Evolutionary conservation across 2,329 filamentous ascomycete genomes (phyloP).

Genomic region (Sarocladium brachiariae): DNA sequence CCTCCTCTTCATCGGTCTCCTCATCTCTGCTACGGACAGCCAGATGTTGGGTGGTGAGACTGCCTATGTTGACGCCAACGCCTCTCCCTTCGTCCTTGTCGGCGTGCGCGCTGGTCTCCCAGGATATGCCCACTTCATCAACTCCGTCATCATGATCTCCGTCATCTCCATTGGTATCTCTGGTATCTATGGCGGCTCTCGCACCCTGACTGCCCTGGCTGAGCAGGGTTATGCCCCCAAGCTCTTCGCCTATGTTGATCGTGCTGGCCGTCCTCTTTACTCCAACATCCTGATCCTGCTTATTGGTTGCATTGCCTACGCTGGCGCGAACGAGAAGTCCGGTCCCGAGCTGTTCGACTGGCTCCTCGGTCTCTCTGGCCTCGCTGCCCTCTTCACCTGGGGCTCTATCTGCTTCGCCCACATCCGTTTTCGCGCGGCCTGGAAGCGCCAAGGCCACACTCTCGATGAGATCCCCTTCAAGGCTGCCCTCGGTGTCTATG

Average conservation of each 20-base stretch:
- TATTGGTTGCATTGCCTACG: conserved; percentile 44
- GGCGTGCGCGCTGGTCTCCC: conserved; percentile 45
- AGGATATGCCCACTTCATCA: conserved; percentile 51
- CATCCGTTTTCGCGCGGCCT: conserved; percentile 61
- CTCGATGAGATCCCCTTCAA: conserved; percentile 62
- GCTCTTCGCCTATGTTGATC: conserved; percentile 51
- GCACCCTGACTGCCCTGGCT: conserved; percentile 51
- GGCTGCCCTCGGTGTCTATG: conserved; percentile 52
- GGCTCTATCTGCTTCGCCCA: conserved; percentile 62
- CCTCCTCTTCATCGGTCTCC: conserved; percentile 44
- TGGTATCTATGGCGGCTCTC: conserved; percentile 51
- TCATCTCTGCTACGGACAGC: conserved; percentile 38
- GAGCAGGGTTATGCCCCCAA: conserved; percentile 53
- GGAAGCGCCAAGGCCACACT: conserved; percentile 54
- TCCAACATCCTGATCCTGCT: conserved; percentile 40
- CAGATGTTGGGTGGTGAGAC: conserved; percentile 37
- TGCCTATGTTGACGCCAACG: conserved; percentile 31
- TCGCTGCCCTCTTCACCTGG: conserved; percentile 63
- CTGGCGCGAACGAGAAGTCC: conserved; percentile 32
- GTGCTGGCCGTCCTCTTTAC: conserved; percentile 46
- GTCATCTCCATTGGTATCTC: conserved; percentile 54
- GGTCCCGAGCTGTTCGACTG: conserved; percentile 53
- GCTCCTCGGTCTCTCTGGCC: conserved; percentile 58
- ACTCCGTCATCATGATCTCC: conserved; percentile 51
- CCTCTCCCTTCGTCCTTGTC: conserved; percentile 52